A percentile compares a stretch with the other conserved stretches of the same genome.
Evolutionary conservation across 176 grass and related monocot species (phyloP).

Genomic region (Aegilops umbellulata): DNA sequence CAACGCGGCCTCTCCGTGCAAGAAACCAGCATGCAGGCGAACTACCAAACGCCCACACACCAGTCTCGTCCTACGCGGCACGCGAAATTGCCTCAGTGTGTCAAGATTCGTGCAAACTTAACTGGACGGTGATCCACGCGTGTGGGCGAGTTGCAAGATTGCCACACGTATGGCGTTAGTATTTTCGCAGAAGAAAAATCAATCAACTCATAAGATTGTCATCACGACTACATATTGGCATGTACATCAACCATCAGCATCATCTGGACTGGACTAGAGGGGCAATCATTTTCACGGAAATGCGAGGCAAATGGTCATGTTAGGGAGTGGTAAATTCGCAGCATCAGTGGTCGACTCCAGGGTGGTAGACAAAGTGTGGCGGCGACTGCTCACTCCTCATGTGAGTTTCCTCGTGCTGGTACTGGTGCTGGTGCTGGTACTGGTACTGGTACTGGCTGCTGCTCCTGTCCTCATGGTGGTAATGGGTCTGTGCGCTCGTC

Average conservation of each 20-base stretch:
- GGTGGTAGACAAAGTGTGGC: constrained; percentile 74
- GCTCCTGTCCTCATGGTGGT: constrained; percentile 1
- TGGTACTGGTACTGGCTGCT: constrained; percentile 14
- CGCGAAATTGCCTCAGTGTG: no score
- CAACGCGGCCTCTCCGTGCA: no score
- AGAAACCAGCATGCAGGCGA: no score
- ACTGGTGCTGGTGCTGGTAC: background rate
- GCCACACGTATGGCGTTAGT: no score
- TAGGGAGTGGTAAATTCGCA: background rate
- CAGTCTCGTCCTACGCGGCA: no score
- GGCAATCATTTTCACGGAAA: constrained; percentile 5
- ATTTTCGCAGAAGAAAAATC: background rate
- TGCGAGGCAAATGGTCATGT: background rate
- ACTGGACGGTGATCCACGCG: no score
- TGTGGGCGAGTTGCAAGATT: no score
- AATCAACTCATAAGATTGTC: background rate
- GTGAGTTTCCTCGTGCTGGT: constrained; percentile 22
- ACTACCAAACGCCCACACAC: no score
- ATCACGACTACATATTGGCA: constrained; percentile 11
- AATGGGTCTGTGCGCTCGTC: constrained; percentile 25
- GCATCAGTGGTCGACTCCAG: constrained; percentile 52
- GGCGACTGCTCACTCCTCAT: constrained; percentile 50
- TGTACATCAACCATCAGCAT: constrained; percentile 28
- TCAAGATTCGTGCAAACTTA: no score
- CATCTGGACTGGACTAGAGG: background rate